Conservation (phyloP, 805 yeast genomes). For the Kuraishia cidri region DNA sequence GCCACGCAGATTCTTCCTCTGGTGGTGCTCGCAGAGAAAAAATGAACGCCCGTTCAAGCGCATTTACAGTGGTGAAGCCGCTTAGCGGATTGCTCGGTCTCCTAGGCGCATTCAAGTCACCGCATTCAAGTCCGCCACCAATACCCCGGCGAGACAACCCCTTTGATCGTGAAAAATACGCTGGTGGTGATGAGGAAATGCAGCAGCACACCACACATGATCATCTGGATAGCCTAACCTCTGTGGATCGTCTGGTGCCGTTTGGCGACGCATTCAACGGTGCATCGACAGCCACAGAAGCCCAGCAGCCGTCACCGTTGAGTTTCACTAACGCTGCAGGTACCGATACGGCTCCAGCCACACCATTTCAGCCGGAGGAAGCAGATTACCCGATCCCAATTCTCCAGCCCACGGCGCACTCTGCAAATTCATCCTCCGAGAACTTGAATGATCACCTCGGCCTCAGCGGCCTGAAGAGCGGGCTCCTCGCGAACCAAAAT, state of each 20-base stretch:
- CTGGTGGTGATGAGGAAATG: not conserved
- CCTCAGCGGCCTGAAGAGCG: slow-evolving; percentile 1
- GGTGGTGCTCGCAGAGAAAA: too few relatives aligned
- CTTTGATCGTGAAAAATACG: not conserved
- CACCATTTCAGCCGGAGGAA: too few relatives aligned
- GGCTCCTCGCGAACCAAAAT: slow-evolving; percentile 3
- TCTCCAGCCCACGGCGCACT: too few relatives aligned
- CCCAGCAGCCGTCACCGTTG: not conserved
- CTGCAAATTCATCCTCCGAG: too few relatives aligned
- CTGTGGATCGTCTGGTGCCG: too few relatives aligned
- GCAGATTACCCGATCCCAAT: too few relatives aligned
- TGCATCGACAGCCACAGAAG: not conserved
- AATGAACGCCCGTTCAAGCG: too few relatives aligned
- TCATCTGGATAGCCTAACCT: too few relatives aligned
- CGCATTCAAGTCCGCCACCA: not conserved
- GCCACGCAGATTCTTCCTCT: not conserved
- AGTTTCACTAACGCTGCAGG: too few relatives aligned
- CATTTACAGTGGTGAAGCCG: too few relatives aligned
- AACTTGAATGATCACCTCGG: slow-evolving; percentile 1
- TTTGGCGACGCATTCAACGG: not conserved
- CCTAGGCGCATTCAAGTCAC: not conserved
- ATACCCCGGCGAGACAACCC: not conserved
- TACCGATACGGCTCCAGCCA: not conserved
- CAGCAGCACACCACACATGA: not conserved
- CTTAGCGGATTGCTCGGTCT: not conserved